Percentiles rank a stretch among this genome's conserved stretches.
Evolutionary conservation across 1,284 basidiomycete species (phyloP).

Genomic region (Naganishia cerealis): DNA sequence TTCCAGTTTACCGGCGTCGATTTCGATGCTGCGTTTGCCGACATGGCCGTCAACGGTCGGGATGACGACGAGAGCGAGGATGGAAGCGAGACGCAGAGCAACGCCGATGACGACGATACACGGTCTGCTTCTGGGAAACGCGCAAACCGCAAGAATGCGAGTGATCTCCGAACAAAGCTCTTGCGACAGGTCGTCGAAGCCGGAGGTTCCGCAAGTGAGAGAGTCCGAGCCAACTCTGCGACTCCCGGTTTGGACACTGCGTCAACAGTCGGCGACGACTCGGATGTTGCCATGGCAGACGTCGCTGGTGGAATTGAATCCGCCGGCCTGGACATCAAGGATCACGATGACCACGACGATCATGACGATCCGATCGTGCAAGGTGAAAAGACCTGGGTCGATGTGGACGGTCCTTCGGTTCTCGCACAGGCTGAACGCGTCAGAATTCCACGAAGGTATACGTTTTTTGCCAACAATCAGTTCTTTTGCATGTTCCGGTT

Average conservation of each 20-base stretch:
- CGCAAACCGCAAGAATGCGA: constrained; percentile 56
- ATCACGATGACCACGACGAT: constrained; percentile 40
- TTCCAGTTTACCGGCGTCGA: constrained; percentile 74
- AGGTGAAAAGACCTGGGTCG: constrained; percentile 56
- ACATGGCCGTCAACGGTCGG: constrained; percentile 58
- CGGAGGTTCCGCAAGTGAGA: constrained; percentile 61
- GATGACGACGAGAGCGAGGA: constrained; percentile 69
- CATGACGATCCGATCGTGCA: constrained; percentile 47
- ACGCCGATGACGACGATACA: constrained; percentile 55
- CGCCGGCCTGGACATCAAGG: constrained; percentile 37
- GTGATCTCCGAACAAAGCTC: constrained; percentile 74
- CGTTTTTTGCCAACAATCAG: constrained; percentile 88
- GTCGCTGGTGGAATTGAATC: constrained; percentile 36
- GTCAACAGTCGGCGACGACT: constrained; percentile 29
- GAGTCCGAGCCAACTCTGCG: constrained; percentile 56
- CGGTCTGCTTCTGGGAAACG: constrained; percentile 48
- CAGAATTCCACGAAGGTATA: constrained; percentile 47
- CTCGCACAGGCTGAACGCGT: constrained; percentile 5
- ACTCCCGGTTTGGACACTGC: constrained; percentile 40
- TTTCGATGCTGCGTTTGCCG: constrained; percentile 71
- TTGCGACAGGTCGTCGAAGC: constrained; percentile 59
- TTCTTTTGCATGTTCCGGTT: constrained; percentile 87
- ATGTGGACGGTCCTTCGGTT: constrained; percentile 49
- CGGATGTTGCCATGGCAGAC: constrained; percentile 35
- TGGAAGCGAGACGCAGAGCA: constrained; percentile 50